Evolutionary conservation across 1,284 basidiomycete genomes (phyloP), one percentile per base, ranked within the genome.

Genomic region (Rhodotorula sp.): DNA sequence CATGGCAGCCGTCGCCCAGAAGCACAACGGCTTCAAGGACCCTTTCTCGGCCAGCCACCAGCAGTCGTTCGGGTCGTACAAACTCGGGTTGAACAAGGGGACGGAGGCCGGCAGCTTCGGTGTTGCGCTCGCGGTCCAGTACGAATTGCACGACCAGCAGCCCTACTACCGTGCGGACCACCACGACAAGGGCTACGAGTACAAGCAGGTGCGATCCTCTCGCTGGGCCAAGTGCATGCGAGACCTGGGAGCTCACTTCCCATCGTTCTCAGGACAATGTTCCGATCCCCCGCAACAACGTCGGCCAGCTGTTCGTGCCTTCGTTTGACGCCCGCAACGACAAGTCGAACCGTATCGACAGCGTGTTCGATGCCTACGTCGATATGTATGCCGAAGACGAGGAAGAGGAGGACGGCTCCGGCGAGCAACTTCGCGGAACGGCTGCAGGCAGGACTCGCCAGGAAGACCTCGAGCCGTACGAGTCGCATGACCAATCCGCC

Each of bases 341-440:
- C 50, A 24, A 57, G 13, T 47, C 60, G 20, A 51, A 34, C 28
- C 68, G 68, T 6, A 10, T 62, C 59, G 72, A 73, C 34, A 69
- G 67, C 56, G 65, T 71, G 7, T 62, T 69, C 31, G 72, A 70
- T 44, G 67, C 55, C 30, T 73, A 70, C 53, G 64, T 56, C 64
- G 65, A 71, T 24, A 64, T 73, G 66, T 73, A 73, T 59, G 56
- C 59, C 40, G 61, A 57, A 8, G 48, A 54, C n/a, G 64, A 47
- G 22, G 59, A 52, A 16, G 58, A 51, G 30, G 52, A 54, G 15
- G 8, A 2, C 9, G 31, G 34, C 55, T 56, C 55, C 34, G 34
- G 24, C 46, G 64, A 67, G 31, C 54, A 58, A n/a, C 22, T 40
- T 4, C 37, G 50, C 16, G 24, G 37, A 37, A 62, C 11, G 51